A percentile compares a stretch with the other conserved stretches of the same genome.
These are phyloP conservation scores for Chrysanthemum seticuspe DNA, from an alignment of 129 eudicot genomes.

Conservation along the genomic window DNA sequence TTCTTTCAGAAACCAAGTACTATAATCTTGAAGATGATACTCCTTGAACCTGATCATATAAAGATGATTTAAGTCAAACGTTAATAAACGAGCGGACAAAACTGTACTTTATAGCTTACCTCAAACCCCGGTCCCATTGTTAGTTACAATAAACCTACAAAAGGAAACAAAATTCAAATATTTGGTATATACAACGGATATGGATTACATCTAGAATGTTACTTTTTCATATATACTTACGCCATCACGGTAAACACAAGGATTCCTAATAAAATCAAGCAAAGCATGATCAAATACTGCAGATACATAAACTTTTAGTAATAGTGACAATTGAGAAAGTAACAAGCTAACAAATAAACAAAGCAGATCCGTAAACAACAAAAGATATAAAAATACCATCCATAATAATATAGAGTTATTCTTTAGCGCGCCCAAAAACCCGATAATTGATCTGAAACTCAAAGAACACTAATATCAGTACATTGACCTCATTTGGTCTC, in stretches of 20 bases:
- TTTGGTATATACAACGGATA: neutral
- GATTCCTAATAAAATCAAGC: conserved; percentile 73
- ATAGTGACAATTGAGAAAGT: conserved; percentile 1
- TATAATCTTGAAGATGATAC: conserved; percentile 91
- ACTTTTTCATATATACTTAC: conserved; percentile 45
- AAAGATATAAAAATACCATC: conserved; percentile 60
- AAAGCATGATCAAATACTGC: conserved; percentile 81
- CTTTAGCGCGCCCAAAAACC: conserved; percentile 90
- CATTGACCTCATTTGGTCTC: neutral
- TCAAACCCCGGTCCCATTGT: conserved; percentile 86
- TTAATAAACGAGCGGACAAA: neutral
- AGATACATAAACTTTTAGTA: conserved; percentile 25
- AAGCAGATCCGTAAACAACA: neutral
- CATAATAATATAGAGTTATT: conserved; percentile 80
- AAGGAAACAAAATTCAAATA: neutral
- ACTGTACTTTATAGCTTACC: conserved; percentile 39
- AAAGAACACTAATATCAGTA: conserved; percentile 1
- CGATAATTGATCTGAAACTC: conserved; percentile 70
- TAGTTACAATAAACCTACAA: conserved; percentile 82
- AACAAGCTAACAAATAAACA: neutral
- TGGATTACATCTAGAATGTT: neutral
- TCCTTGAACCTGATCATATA: conserved; percentile 69
- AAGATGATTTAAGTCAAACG: neutral
- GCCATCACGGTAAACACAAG: conserved; percentile 86
- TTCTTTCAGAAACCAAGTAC: conserved; percentile 79